These are phyloP conservation scores for Volvox carteri DNA, from an alignment of 163 green algal species.

Conservation along the genomic window DNA sequence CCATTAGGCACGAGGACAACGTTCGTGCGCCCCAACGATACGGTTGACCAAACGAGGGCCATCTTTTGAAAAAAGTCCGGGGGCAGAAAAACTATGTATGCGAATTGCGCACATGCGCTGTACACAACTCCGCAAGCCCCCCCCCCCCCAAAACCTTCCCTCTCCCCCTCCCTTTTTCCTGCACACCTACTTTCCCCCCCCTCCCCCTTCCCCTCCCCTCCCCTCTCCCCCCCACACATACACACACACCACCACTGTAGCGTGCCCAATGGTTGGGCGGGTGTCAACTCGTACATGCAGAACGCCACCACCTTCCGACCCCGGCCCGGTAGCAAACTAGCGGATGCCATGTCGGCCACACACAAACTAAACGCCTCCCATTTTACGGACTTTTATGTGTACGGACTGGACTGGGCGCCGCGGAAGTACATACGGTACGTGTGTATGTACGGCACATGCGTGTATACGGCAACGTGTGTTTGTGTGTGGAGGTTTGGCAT, in stretches of 20 bases:
- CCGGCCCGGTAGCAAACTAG: background rate
- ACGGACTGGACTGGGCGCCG: constrained; percentile 38
- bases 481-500: background rate
- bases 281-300: constrained; percentile 44
- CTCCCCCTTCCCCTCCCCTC: background rate
- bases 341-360: constrained; percentile 29
- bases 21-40: no score
- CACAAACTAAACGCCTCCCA: constrained; percentile 15
- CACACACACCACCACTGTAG: no score
- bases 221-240: background rate
- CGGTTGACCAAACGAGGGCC: no score
- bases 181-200: no score
- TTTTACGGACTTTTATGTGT: constrained; percentile 24
- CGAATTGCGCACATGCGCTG: background rate
- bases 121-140: background rate
- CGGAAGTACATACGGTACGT: constrained; percentile 25
- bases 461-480: no score
- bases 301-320: background rate
- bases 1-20: no score
- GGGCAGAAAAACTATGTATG: background rate
- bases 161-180: background rate
- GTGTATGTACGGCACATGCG: background rate
- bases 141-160: background rate
- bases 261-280: constrained; percentile 40
- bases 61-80: no score